Base-by-base conservation (phyloP, 1,284 basidiomycete species). In the Cryptococcus wingfieldii region DNA sequence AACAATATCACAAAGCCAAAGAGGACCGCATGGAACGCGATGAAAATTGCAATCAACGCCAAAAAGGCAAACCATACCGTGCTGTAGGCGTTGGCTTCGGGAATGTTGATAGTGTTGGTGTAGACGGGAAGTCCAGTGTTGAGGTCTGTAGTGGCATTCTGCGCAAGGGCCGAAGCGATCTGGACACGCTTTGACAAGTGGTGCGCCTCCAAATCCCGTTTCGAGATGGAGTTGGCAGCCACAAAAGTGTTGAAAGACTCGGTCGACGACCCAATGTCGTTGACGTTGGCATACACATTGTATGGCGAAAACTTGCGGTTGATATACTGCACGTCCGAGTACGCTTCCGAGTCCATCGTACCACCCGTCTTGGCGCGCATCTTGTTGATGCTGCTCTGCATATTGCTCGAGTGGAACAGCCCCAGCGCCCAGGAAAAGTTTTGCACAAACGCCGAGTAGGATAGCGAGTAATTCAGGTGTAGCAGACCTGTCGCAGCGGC, bases 401-500 rank as follows among this genome's bases (percentile, higher is more conserved):
- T 80, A 12, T 81, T 72, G 5, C 81, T 78, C 23, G 84, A 80
- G 44, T 83, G 75, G 70, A 97, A 84, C n/a, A 98, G 78, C 0
- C 89, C 90, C 65, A 95, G 76, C 0, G 89, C 82, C 93, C 93
- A 97, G 1, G 86, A 83, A 66, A 96, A 95, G 73, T 96, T 96
- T 64, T 86, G 80, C 1, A 87, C 81, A 67, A 86, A 96, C 18
- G 86, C 81, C 56, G 84, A 81, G 72, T 91, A 96, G 13, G 87
- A 83, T 42, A 83, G 82, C 1, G 95, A 90, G 71, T 91, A 96
- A 74, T 95, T 89, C 67, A 98, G 82, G 62, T 84, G 83, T 58
- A 97, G 82, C 64, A 97, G 80, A 5, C 80, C 87, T 2, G 87
- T 85, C 28, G 83, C 81, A 19, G 86, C 89, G 48, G 93, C 86